Conservation (phyloP, 2,329 filamentous ascomycete species). For the Uncinocarpus reesii region DNA sequence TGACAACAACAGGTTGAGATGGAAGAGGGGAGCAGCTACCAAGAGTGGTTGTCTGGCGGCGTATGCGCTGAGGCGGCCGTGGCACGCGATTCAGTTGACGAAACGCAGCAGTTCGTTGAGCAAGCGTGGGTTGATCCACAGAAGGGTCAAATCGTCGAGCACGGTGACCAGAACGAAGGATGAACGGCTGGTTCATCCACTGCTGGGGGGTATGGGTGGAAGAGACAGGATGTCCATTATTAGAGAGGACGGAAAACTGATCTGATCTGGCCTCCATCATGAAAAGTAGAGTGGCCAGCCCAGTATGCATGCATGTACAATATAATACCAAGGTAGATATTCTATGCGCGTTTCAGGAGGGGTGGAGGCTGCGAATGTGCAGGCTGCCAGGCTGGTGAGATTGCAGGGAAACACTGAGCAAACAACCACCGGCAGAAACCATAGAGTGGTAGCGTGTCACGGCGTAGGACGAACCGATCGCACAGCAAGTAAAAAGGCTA, state of each 20-base stretch:
- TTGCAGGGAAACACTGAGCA: conserved; percentile 2
- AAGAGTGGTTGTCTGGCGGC: conserved; percentile 20
- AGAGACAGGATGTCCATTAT: conserved; percentile 24
- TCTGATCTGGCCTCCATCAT: conserved; percentile 30
- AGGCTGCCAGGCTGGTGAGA: not conserved
- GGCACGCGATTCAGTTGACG: conserved; percentile 27
- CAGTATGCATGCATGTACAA: conserved; percentile 5
- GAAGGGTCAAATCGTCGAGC: conserved; percentile 22
- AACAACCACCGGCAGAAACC: conserved; percentile 10
- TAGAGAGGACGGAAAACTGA: conserved; percentile 20
- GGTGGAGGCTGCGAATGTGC: not conserved
- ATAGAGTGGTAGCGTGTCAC: conserved; percentile 15
- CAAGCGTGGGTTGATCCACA: conserved; percentile 26
- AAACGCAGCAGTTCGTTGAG: conserved; percentile 26
- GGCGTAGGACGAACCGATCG: conserved; percentile 14
- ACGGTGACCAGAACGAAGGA: conserved; percentile 21
- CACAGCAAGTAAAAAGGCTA: conserved; percentile 10
- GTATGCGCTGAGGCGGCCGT: conserved; percentile 22
- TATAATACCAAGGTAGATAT: not conserved
- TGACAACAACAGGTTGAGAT: conserved; percentile 37
- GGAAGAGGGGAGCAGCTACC: conserved; percentile 22
- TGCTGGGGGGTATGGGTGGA: conserved; percentile 24
- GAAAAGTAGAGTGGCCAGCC: conserved; percentile 10
- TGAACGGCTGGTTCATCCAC: conserved; percentile 25
- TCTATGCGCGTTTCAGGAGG: conserved; percentile 1